Base-by-base conservation (phyloP, 805 yeast genomes). In the Hanseniaspora hatyaiensis region DNA sequence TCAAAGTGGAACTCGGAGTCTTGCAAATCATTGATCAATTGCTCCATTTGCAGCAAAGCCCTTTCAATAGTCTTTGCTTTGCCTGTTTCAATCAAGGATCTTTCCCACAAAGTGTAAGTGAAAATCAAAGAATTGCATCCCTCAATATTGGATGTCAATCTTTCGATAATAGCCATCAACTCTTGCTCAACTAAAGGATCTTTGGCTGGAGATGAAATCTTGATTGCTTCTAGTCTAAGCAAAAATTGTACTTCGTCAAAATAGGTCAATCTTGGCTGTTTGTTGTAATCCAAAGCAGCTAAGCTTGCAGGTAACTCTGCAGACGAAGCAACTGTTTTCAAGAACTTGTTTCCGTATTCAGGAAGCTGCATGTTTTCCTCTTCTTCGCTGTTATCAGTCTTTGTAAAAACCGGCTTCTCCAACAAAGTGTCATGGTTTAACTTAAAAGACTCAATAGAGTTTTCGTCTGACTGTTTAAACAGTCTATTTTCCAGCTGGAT, bases 31-130 rank as follows among this genome's bases (percentile, higher is more conserved):
- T 87, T 95, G 23, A 88, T 92, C 36, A 92, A 67, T 3, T 94
- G 80, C 47, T 88, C 89, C 80, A 92, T 79, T 64, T 92, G 98
- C 44, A 92, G 68, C 4, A 88, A 78, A 43, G 97, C 97, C 60
- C 98, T 74, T 65, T 92, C 97, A 20, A 89, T 80, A 1, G 96
- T 89, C 59, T 82, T 79, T 1, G 94, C 77, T 54, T 78, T 79
- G 42, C 72, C 71, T 0, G 95, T 75, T 61, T 92, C 98, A 31
- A 88, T 67, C 18, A 83, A 56, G 6, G 96, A 85, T 60, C 97
- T 75, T 57, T 81, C 83, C 96, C 96, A 92, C 37, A 92, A 66
- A 0, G 94, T 82, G 52, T 88, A 71, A 2, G 88, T 76, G 57
- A 79, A 86, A 3, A 89, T 61, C 1, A 82, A 65, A 87, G 95